A percentile compares a stretch with the other conserved stretches of the same genome.
Evolutionary conservation across 192 early-diverging fungal genomes (phyloP).

Genomic region (Helicostylum pulchrum): DNA sequence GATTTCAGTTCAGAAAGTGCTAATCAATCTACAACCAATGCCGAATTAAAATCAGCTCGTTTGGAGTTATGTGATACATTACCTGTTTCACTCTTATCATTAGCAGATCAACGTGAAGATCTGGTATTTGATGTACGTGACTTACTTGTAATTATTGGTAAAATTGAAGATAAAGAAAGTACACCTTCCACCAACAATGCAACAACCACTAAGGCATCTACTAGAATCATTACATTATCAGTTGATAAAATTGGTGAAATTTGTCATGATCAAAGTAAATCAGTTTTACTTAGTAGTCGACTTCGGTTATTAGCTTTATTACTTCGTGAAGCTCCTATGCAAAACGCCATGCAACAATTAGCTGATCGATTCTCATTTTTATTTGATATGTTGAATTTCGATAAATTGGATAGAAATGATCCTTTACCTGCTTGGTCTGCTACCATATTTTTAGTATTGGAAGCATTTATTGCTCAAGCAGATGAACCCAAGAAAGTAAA

Average conservation of each 20-base stretch:
- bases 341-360: conserved; percentile 39
- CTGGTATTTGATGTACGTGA: conserved; percentile 69
- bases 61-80: conserved; percentile 45
- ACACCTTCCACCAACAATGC: not conserved
- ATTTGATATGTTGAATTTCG: conserved; percentile 21
- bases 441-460: conserved; percentile 60
- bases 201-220: not conserved
- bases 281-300: conserved; percentile 5
- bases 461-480: conserved; percentile 55
- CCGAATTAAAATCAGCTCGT: conserved; percentile 26
- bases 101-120: conserved; percentile 53
- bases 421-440: conserved; percentile 51
- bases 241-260: not conserved
- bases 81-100: conserved; percentile 36
- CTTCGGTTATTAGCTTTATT: conserved; percentile 62
- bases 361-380: conserved; percentile 21
- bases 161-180: conserved; percentile 31
- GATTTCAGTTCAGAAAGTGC: not conserved
- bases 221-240: not conserved
- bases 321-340: conserved; percentile 53
- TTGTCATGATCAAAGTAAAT: not conserved
- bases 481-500: conserved; percentile 53
- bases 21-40: not conserved
- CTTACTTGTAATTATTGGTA: conserved; percentile 53
- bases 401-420: conserved; percentile 14